These are phyloP conservation scores for Acrodontium crateriforme DNA, from an alignment of 2,329 filamentous ascomycete genomes.

Conservation along the genomic window DNA sequence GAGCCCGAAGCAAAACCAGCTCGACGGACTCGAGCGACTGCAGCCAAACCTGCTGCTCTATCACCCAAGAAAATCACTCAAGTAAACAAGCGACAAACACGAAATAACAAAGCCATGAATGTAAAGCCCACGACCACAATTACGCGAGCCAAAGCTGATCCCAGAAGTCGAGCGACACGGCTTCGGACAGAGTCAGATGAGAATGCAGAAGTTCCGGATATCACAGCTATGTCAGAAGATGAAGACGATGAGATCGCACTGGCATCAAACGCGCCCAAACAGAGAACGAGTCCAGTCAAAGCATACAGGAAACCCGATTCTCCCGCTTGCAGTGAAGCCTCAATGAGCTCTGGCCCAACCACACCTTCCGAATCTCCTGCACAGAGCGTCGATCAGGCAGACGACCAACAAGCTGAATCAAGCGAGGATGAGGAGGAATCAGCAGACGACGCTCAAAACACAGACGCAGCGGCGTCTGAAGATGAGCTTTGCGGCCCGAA, in stretches of 20 bases:
- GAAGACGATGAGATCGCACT: slow-evolving; percentile 4
- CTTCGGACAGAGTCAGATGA: slow-evolving; percentile 18
- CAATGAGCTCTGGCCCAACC: slow-evolving; percentile 11
- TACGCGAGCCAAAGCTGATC: slow-evolving; percentile 4
- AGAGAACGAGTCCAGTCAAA: slow-evolving; percentile 1
- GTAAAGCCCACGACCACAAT: slow-evolving; percentile 3
- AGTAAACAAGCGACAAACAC: slow-evolving; percentile 12
- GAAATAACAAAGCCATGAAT: slow-evolving; percentile 6
- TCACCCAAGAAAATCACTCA: slow-evolving; percentile 25
- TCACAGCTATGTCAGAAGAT: slow-evolving; percentile 3
- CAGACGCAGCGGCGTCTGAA: slow-evolving; percentile 11
- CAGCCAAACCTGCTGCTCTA: slow-evolving; percentile 14
- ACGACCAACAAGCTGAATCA: slow-evolving; percentile 5
- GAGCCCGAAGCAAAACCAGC: no score
- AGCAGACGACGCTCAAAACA: neutral
- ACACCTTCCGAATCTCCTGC: slow-evolving; percentile 11
- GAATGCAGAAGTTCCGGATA: slow-evolving; percentile 13
- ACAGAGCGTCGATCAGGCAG: slow-evolving; percentile 5
- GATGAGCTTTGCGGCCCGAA: slow-evolving; percentile 22
- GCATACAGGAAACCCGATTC: no score
- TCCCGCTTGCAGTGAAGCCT: slow-evolving; percentile 7
- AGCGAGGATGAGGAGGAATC: slow-evolving; percentile 5
- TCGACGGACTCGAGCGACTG: slow-evolving; percentile 4
- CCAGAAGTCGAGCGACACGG: slow-evolving; percentile 5
- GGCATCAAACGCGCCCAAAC: slow-evolving; percentile 2